A percentile compares a stretch with the other conserved stretches of the same genome.
Evolutionary conservation across 495 filamentous ascomycete species (phyloP).

Genomic region (Glarea lozoyensis): DNA sequence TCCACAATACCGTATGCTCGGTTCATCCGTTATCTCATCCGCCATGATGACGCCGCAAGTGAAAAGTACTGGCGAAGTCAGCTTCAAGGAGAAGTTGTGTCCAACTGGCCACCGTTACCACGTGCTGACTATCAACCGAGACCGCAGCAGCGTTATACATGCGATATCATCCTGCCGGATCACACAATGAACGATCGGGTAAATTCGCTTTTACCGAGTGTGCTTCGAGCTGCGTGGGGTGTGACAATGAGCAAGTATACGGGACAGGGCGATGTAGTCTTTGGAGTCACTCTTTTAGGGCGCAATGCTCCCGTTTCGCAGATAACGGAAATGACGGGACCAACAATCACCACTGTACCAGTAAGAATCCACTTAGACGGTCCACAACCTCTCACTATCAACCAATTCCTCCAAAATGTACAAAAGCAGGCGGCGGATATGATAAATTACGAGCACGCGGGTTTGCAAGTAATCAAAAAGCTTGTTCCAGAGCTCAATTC

Average conservation of each 20-base stretch:
- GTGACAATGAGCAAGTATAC: not conserved
- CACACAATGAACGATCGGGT: not conserved
- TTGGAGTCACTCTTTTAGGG: not conserved
- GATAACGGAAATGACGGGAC: not conserved
- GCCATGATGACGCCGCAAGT: not conserved
- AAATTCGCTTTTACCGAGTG: not conserved
- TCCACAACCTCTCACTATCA: not conserved
- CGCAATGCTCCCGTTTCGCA: not conserved
- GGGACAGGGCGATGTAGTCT: not conserved
- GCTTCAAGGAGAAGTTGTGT: not conserved
- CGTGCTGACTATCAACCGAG: constrained; percentile 1
- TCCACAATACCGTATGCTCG: not conserved
- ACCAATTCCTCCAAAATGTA: not conserved
- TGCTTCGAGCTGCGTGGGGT: not conserved
- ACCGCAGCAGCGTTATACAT: not conserved
- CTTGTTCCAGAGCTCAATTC: not conserved
- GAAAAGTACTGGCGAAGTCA: not conserved
- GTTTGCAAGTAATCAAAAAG: not conserved
- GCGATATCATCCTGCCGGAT: not conserved
- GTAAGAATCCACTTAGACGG: not conserved
- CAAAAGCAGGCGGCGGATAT: not conserved
- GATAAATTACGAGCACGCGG: not conserved
- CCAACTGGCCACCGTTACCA: not conserved
- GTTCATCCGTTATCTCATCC: not conserved
- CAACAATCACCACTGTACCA: not conserved